Evolutionary conservation across 208 protist genomes (phyloP).

Genomic region (Leishmania turanica): DNA sequence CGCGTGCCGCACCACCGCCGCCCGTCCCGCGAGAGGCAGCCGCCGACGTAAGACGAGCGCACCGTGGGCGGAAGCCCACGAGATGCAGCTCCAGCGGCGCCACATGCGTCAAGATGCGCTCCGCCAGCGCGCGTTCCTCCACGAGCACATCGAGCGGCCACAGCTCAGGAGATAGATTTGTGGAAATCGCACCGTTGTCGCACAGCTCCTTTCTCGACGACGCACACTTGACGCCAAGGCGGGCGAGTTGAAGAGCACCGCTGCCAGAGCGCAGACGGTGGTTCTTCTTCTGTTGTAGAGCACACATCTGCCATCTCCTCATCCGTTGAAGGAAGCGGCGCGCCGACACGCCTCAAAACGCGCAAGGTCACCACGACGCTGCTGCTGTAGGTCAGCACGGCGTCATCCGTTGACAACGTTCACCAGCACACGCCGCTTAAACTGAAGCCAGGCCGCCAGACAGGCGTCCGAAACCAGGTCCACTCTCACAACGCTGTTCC

Average conservation of each 20-base stretch:
- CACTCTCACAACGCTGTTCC: conserved; percentile 19
- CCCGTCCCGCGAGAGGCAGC: background rate
- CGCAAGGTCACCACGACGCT: conserved; percentile 29
- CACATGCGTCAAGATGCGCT: conserved; percentile 28
- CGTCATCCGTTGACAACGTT: conserved; percentile 41
- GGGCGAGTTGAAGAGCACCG: conserved; percentile 4
- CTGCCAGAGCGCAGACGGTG: background rate
- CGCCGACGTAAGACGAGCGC: background rate
- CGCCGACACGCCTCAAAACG: conserved; percentile 7
- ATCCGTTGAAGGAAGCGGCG: background rate
- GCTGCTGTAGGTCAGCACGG: conserved; percentile 52
- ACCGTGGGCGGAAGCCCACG: conserved; percentile 36
- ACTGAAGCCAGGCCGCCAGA: conserved; percentile 30
- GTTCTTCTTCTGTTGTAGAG: background rate
- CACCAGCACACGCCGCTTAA: conserved; percentile 40
- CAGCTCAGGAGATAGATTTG: conserved; percentile 6
- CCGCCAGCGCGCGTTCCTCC: conserved; percentile 35
- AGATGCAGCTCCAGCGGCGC: conserved; percentile 43
- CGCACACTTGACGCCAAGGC: conserved; percentile 17
- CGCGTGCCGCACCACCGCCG: background rate
- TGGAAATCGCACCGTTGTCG: conserved; percentile 12
- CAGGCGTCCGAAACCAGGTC: conserved; percentile 28
- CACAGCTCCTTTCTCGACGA: conserved; percentile 10
- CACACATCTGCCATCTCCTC: background rate
- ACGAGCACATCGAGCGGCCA: conserved; percentile 44